Evolutionary conservation across 148 eudicot species (phyloP).

Genomic region (Fagopyrum esculentum): DNA sequence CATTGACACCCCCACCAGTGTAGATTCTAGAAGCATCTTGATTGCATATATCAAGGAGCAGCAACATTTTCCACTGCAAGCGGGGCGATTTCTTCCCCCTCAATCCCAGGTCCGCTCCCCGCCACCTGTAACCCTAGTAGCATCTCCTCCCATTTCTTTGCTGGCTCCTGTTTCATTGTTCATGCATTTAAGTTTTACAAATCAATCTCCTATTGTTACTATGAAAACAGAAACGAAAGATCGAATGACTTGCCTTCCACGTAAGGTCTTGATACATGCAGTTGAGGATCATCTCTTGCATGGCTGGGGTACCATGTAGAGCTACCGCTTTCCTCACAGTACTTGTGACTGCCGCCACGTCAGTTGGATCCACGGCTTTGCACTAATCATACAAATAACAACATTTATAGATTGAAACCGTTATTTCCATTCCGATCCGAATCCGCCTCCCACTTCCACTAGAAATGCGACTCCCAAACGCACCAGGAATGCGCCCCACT

Average conservation of each 20-base stretch:
- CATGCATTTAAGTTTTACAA: background rate
- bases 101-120: conserved; percentile 22
- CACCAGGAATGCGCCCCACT: too few species aligned
- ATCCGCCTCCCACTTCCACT: too few species aligned
- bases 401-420: too few species aligned
- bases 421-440: too few species aligned
- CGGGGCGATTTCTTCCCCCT: conserved; percentile 23
- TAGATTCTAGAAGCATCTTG: conserved; percentile 27
- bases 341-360: conserved; percentile 22
- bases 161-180: conserved; percentile 24
- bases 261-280: conserved; percentile 41
- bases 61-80: conserved; percentile 34
- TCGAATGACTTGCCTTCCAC: conserved; percentile 20
- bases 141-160: conserved; percentile 36
- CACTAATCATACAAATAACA: conserved; percentile 17
- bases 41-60: conserved; percentile 18
- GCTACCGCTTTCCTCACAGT: conserved; percentile 27
- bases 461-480: too few species aligned
- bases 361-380: conserved; percentile 23
- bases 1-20: conserved; percentile 8
- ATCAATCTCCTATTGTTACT: too few species aligned
- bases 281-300: conserved; percentile 26
- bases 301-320: conserved; percentile 19
- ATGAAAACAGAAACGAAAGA: background rate
- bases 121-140: conserved; percentile 22